Conservation (phyloP, 2,329 filamentous ascomycete genomes). For the Sporothrix pallida region DNA sequence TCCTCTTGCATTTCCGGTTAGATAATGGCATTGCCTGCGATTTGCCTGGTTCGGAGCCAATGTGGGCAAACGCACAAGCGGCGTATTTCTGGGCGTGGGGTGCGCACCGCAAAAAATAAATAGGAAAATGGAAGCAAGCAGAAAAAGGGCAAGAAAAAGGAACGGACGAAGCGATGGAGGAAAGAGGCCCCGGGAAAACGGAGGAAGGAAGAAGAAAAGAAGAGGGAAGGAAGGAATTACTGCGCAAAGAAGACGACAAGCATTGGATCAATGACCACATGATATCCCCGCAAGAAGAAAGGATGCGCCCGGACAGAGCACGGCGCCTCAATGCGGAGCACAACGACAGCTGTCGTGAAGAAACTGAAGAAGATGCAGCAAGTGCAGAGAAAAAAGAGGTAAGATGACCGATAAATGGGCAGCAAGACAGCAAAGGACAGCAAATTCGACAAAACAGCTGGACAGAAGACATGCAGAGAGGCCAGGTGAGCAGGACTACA, state of each 20-base stretch:
- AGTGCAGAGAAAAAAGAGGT: background rate
- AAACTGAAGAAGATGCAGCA: background rate
- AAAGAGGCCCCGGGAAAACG: no score
- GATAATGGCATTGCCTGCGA: slow-evolving; percentile 32
- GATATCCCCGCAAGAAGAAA: slow-evolving; percentile 7
- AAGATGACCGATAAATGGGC: background rate
- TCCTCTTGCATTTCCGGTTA: slow-evolving; percentile 30
- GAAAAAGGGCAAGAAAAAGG: no score
- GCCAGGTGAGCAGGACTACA: slow-evolving; percentile 3
- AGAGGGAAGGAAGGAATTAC: background rate
- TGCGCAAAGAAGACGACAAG: background rate
- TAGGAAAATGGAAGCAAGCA: background rate
- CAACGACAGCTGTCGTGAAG: background rate
- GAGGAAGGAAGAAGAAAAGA: background rate
- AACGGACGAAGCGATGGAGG: no score
- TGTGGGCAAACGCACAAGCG: slow-evolving; percentile 27
- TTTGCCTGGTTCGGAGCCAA: slow-evolving; percentile 23
- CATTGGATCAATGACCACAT: slow-evolving; percentile 7
- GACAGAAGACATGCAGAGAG: background rate
- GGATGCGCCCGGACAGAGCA: background rate
- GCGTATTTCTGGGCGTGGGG: slow-evolving; percentile 32
- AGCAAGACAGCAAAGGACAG: background rate
- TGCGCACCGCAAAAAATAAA: slow-evolving; percentile 12
- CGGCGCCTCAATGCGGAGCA: background rate
- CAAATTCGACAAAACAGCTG: background rate